Base-by-base conservation (phyloP, 495 filamentous ascomycete genomes). In the Penicillium diatomitis region DNA sequence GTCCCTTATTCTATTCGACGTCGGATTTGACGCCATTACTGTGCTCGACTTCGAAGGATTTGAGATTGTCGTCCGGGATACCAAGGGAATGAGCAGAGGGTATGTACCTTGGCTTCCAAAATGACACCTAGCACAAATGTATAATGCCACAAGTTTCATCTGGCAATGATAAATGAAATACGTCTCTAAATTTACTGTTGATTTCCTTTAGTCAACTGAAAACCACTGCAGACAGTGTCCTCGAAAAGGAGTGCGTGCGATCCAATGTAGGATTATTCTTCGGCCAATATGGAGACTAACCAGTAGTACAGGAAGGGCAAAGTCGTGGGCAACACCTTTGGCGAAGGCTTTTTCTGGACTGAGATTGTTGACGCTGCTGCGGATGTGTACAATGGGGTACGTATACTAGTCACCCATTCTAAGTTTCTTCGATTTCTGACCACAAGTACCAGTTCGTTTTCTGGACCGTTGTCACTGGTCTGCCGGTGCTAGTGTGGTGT, bases 101-200 rank as follows among this genome's bases (percentile, higher is more conserved):
- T 99, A 99, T 83, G 94, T 97, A 77, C 81, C 83, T 67, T 87
- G 88, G 88, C 88, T 97, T 78, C 94, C 94, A 55, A 86, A 83
- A 75, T 98, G 80, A 78, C 54, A 77, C 45, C 62, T 55, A 44
- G 66, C 76, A 61, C 56, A 67, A 72, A 76, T 73, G 74, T 76
- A 76, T 70, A 72, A 61, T 69, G 60, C 60, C 63, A 58, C 57
- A 54, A 66, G 61, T 58, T 55, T 58, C 48, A 49, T 63, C 37
- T 62, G 58, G 50, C 58, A 63, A 59, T 61, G 43, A 54, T 50
- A 51, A 47, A 20, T 20, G 20, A 53, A 64, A 65, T 37, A 56
- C 61, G 68, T 68, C 61, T 58, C 74, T 75, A 74, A 66, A 73
- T 52, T 49, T 66, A 71, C 56, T 64, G 58, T 63, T 63, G 47